Percentiles rank a stretch among this genome's conserved stretches.
Conservation (phyloP, 2,329 filamentous ascomycete species). For the Alternaria sp. region DNA sequence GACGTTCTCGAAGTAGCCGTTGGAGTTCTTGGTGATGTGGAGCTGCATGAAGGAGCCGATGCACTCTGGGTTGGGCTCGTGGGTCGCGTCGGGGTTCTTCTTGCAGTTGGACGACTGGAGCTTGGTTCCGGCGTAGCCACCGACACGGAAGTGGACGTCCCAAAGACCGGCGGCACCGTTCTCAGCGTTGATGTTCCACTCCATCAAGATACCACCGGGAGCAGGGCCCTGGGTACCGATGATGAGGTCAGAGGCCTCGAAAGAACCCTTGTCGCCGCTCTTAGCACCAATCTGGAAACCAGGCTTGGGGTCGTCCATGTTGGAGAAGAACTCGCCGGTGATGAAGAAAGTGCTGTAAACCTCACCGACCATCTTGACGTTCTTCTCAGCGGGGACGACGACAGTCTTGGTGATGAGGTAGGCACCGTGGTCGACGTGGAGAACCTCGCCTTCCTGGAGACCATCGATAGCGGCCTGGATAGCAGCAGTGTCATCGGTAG, state of each 20-base stretch:
- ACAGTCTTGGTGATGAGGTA: slow-evolving; percentile 68
- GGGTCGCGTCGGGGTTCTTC: slow-evolving; percentile 72
- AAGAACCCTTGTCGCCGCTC: slow-evolving; percentile 74
- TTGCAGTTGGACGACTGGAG: slow-evolving; percentile 80
- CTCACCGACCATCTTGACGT: slow-evolving; percentile 88
- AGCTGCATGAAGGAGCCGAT: slow-evolving; percentile 72
- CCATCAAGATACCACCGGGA: slow-evolving; percentile 85
- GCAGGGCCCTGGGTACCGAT: slow-evolving; percentile 83
- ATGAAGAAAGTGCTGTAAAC: slow-evolving; percentile 92
- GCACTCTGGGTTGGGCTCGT: slow-evolving; percentile 70
- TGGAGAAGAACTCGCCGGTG: slow-evolving; percentile 73
- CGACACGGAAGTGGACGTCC: slow-evolving; percentile 95
- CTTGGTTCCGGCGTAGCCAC: slow-evolving; percentile 81
- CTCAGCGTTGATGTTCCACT: slow-evolving; percentile 80
- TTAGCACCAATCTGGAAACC: slow-evolving; percentile 81
- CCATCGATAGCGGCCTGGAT: slow-evolving; percentile 80
- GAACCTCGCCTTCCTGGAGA: slow-evolving; percentile 65
- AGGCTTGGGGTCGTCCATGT: slow-evolving; percentile 77
- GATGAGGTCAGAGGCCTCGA: slow-evolving; percentile 88
- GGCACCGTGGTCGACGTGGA: slow-evolving; percentile 70
- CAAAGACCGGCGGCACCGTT: slow-evolving; percentile 81
- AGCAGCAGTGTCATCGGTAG: slow-evolving; percentile 83
- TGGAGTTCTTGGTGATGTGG: slow-evolving; percentile 62
- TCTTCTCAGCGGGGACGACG: slow-evolving; percentile 64
- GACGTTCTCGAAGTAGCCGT: slow-evolving; percentile 83